Conservation (phyloP, 164 flowering plant genomes). For the Euptelea pleiosperma region DNA sequence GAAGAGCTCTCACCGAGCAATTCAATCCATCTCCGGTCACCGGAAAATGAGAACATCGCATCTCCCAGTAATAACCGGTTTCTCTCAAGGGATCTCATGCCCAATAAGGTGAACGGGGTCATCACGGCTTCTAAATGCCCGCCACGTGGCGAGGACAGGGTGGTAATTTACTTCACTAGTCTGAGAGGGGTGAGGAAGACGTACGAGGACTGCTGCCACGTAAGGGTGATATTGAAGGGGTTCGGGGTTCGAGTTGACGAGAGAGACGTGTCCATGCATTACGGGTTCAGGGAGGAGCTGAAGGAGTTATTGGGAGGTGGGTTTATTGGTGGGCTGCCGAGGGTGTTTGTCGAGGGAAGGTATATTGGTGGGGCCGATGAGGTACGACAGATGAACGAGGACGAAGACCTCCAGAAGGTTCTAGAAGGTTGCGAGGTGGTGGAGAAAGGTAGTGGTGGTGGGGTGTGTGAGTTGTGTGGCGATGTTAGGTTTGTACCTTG, state of each 20-base stretch:
- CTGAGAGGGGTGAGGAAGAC: constrained; percentile 89
- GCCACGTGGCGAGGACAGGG: constrained; percentile 40
- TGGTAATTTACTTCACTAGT: constrained; percentile 78
- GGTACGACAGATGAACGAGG: constrained; percentile 61
- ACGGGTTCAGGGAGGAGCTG: constrained; percentile 73
- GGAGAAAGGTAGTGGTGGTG: constrained; percentile 36
- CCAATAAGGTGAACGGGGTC: not conserved
- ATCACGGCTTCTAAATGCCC: constrained; percentile 13
- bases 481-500: constrained; percentile 85
- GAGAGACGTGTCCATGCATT: constrained; percentile 91
- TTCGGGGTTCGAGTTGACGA: constrained; percentile 66
- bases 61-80: constrained; percentile 4
- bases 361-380: constrained; percentile 84
- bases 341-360: constrained; percentile 58
- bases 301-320: constrained; percentile 51
- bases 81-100: not conserved
- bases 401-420: constrained; percentile 60
- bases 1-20: constrained; percentile 41
- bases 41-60: constrained; percentile 4
- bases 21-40: constrained; percentile 27
- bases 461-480: constrained; percentile 73
- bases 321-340: constrained; percentile 45
- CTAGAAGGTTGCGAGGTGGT: constrained; percentile 48
- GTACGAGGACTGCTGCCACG: constrained; percentile 78
- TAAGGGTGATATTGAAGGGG: constrained; percentile 59